Evolutionary conservation across 148 eudicot species (phyloP), one percentile per base, ranked within the genome.

Genomic region (Fagopyrum esculentum): DNA sequence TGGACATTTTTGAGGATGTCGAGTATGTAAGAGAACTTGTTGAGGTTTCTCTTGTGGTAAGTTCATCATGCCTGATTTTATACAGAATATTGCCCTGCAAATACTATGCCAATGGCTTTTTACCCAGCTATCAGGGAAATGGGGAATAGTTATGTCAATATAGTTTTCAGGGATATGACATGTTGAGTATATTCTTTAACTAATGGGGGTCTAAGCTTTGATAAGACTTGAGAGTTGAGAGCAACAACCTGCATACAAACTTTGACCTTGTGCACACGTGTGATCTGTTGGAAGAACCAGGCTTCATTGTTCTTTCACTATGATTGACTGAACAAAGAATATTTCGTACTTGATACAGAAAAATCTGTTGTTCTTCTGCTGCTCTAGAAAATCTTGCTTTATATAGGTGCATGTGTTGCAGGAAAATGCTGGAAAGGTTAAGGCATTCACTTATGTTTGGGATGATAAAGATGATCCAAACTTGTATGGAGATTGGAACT

Each of bases 401-500:
- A 5, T 12, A 47, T 11, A 17, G 40, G 47, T 66, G 63, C 50
- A 69, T 76, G 66, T 81, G 26, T 73, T 78, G 83, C 86, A 91
- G 96, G 90, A 88, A 74, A 74, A 73, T 77, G 64, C 82, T 76
- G 83, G 88, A 79, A 90, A 81, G 76, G 22, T 88, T 76, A 81
- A 83, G 73, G 89, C 84, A 55, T 55, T 85, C 74, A 55, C 95
- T 6, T 94, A 94, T 86, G 90, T 94, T 50, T 94, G 97, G 98
- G 80, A 16, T 40, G 80, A 94, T 77, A 87, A 80, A 73, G 81
- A 73, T 40, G 98, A 90, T 80, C 86, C 93, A 55, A 66, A 84
- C 81, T 76, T 94, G 83, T 86, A 88, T 71, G 97, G 98, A 74
- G 87, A 85, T 4, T 94, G 97, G 97, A 83, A 87, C 80, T 92